phyloP scores from a whole-genome alignment of 2,329 filamentous ascomycete genomes.

The Talaromyces islandicus region DNA sequence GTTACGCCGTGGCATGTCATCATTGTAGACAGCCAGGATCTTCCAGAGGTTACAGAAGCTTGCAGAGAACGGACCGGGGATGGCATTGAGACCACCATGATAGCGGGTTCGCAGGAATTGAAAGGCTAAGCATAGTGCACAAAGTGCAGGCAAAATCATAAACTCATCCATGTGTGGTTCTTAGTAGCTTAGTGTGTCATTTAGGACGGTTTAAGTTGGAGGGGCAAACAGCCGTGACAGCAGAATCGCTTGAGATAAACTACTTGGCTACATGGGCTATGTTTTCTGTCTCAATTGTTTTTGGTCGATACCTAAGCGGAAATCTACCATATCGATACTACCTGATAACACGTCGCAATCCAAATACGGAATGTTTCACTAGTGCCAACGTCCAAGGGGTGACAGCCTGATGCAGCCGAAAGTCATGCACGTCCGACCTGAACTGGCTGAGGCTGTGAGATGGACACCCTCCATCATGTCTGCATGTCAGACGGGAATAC shows the following conservation, averaged over 20 bases:
- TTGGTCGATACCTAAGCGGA: background rate
- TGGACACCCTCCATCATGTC: background rate
- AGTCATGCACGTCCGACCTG: background rate
- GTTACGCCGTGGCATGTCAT: constrained; percentile 61
- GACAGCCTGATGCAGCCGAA: background rate
- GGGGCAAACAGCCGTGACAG: no score
- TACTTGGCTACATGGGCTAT: background rate
- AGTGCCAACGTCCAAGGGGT: no score
- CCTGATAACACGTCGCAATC: background rate
- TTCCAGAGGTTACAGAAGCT: constrained; percentile 68
- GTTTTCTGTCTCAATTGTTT: background rate
- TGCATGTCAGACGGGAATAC: background rate
- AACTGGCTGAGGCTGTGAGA: background rate
- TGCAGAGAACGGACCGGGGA: constrained; percentile 65
- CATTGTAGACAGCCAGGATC: constrained; percentile 60
- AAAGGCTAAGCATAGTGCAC: background rate
- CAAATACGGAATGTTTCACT: background rate
- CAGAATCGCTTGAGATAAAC: background rate
- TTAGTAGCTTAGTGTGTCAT: background rate
- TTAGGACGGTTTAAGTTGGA: background rate
- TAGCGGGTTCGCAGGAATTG: background rate
- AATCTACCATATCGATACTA: background rate
- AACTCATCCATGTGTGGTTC: background rate
- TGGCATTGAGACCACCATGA: constrained; percentile 26
- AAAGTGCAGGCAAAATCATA: background rate